Percentiles rank a stretch among this genome's conserved stretches.
phyloP scores from a whole-genome alignment of 2,329 filamentous ascomycete genomes.

The Fusarium dimerum region DNA sequence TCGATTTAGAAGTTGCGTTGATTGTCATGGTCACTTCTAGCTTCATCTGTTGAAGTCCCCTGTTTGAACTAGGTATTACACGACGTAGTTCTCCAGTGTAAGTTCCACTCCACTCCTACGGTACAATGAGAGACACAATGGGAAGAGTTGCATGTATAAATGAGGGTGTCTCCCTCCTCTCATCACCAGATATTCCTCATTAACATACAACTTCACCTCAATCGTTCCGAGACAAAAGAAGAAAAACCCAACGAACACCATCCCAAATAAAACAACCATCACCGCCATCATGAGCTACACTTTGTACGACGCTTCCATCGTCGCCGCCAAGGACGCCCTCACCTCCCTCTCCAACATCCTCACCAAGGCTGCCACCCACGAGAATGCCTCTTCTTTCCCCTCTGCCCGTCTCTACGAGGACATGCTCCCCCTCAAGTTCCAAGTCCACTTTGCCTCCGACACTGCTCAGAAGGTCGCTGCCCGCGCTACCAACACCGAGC shows the following conservation, averaged over 20 bases:
- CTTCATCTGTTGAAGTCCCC: neutral
- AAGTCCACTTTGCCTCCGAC: constrained; percentile 38
- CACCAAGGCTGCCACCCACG: constrained; percentile 36
- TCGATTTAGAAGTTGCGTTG: neutral
- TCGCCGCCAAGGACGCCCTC: constrained; percentile 33
- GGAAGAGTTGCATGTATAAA: too few species aligned
- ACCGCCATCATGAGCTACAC: constrained; percentile 38
- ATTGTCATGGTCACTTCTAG: neutral
- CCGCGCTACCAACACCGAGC: constrained; percentile 35
- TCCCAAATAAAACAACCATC: neutral
- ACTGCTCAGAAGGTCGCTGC: constrained; percentile 34
- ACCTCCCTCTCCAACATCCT: constrained; percentile 37
- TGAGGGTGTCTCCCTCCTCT: too few species aligned
- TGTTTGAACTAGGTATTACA: neutral
- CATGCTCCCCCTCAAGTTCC: constrained; percentile 46
- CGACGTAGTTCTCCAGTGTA: neutral
- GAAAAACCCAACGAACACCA: neutral
- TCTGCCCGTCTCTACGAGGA: constrained; percentile 38
- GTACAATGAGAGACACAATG: too few species aligned
- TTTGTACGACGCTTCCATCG: constrained; percentile 44
- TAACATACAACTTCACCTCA: too few species aligned
- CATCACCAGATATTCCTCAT: too few species aligned
- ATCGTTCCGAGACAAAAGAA: neutral
- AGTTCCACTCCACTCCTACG: neutral
- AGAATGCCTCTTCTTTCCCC: constrained; percentile 34